phyloP scores from a whole-genome alignment of 2,329 filamentous ascomycete genomes.

The Colletotrichum euphorbiae region DNA sequence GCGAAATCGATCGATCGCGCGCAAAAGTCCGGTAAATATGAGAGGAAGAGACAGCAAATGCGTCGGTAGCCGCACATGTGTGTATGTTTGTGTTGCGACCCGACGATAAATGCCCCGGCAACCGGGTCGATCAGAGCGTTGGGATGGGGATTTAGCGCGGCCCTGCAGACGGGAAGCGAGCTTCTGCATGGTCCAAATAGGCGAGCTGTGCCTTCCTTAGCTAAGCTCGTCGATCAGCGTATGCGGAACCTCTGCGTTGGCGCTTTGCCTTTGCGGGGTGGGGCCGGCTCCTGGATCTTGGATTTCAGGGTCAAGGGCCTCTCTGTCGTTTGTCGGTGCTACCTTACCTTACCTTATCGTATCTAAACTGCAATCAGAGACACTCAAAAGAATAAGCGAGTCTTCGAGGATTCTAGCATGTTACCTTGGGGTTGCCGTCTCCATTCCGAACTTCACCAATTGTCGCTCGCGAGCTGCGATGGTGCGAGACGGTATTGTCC shows the following conservation, averaged over 20 bases:
- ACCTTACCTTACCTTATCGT: conserved; percentile 2
- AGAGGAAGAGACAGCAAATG: conserved; percentile 11
- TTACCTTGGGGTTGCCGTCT: not conserved
- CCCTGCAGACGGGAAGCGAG: not conserved
- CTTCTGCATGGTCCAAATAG: conserved; percentile 9
- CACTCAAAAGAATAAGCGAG: not conserved
- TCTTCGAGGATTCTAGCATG: not conserved
- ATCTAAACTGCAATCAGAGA: not conserved
- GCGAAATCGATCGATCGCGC: conserved; percentile 12
- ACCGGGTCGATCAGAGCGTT: conserved; percentile 36
- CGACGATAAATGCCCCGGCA: conserved; percentile 43
- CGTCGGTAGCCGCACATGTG: conserved; percentile 16
- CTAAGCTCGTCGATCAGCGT: conserved; percentile 9
- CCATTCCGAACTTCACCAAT: not conserved
- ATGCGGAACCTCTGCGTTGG: conserved; percentile 12
- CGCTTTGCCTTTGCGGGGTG: conserved; percentile 23
- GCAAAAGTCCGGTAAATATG: conserved; percentile 26
- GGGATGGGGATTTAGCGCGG: conserved; percentile 35
- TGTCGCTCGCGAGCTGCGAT: not conserved
- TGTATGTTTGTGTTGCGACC: conserved; percentile 37
- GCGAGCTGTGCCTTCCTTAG: not conserved
- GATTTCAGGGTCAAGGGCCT: conserved; percentile 23
- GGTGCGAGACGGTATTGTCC: not conserved
- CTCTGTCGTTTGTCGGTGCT: conserved; percentile 3
- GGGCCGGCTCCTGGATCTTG: conserved; percentile 26